These are phyloP conservation scores for Rhazya stricta DNA, from an alignment of 257 asterid species.

Conservation along the genomic window DNA sequence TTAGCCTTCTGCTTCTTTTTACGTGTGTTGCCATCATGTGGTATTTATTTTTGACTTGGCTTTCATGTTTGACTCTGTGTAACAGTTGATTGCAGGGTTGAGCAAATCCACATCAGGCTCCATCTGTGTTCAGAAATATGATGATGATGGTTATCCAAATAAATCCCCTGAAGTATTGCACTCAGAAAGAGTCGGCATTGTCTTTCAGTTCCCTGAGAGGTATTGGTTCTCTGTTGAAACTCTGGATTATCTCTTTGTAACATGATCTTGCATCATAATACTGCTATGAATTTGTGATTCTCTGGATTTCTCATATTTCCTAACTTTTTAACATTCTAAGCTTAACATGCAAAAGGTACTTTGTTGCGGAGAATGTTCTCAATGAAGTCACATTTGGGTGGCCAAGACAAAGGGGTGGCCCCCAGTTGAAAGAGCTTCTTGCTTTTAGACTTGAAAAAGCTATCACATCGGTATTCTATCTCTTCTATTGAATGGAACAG, in stretches of 20 bases:
- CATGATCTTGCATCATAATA: not conserved
- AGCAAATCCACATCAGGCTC: slow-evolving; percentile 88
- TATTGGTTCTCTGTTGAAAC: slow-evolving; percentile 20
- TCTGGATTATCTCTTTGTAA: slow-evolving; percentile 3
- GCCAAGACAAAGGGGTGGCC: slow-evolving; percentile 81
- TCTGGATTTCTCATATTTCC: not conserved
- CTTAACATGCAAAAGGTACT: slow-evolving; percentile 42
- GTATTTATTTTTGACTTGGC: slow-evolving; percentile 14
- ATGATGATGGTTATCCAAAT: slow-evolving; percentile 52
- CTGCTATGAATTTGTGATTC: not conserved
- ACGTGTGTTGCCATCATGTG: slow-evolving; percentile 7
- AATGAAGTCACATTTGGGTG: slow-evolving; percentile 93
- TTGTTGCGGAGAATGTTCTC: slow-evolving; percentile 84
- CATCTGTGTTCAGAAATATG: slow-evolving; percentile 52
- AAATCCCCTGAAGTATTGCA: slow-evolving; percentile 48
- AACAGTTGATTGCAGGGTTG: slow-evolving; percentile 86
- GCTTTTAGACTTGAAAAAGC: slow-evolving; percentile 80
- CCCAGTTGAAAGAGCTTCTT: slow-evolving; percentile 74
- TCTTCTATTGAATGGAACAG: slow-evolving; percentile 15
- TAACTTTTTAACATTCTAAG: not conserved
- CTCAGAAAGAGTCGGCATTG: slow-evolving; percentile 83
- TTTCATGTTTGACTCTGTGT: slow-evolving; percentile 22
- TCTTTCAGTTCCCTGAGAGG: slow-evolving; percentile 99
- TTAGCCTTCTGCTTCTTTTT: not conserved
- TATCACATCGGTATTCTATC: slow-evolving; percentile 58